Evolutionary conservation across 169 alveolate species (phyloP).

Genomic region (Plasmodium gallinaceum): DNA sequence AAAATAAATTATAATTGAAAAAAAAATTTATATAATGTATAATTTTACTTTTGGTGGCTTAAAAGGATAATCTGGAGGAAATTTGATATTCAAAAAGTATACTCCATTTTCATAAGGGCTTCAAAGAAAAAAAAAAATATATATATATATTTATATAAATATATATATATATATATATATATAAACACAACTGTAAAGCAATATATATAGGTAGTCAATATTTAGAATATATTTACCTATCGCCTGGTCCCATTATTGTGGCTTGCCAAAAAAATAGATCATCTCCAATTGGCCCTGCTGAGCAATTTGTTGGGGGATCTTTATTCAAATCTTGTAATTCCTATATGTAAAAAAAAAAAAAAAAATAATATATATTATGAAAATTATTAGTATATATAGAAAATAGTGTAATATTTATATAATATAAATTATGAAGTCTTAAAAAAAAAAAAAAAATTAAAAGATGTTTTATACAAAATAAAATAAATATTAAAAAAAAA

Average conservation of each 20-base stretch:
- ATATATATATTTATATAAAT: background rate
- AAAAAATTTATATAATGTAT: constrained; percentile 9
- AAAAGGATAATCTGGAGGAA: constrained; percentile 99
- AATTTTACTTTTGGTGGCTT: constrained; percentile 97
- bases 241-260: constrained; percentile 99
- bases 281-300: constrained; percentile 98
- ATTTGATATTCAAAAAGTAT: constrained; percentile 96
- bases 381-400: too few relatives aligned
- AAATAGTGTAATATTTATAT: background rate
- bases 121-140: constrained; percentile 25
- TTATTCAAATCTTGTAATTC: constrained; percentile 96
- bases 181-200: background rate
- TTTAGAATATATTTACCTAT: constrained; percentile 82
- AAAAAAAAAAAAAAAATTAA: background rate
- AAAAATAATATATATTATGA: background rate
- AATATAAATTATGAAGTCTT: background rate
- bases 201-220: too few relatives aligned
- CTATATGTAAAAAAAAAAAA: constrained; percentile 78
- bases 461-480: background rate
- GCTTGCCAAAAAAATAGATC: constrained; percentile 99
- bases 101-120: constrained; percentile 98
- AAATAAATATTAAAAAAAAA: too few relatives aligned
- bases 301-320: constrained; percentile 99
- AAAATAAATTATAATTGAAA: background rate
- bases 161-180: background rate